These are phyloP conservation scores for Ophiostoma populinum DNA, from an alignment of 2,329 filamentous ascomycete genomes.

Conservation along the genomic window DNA sequence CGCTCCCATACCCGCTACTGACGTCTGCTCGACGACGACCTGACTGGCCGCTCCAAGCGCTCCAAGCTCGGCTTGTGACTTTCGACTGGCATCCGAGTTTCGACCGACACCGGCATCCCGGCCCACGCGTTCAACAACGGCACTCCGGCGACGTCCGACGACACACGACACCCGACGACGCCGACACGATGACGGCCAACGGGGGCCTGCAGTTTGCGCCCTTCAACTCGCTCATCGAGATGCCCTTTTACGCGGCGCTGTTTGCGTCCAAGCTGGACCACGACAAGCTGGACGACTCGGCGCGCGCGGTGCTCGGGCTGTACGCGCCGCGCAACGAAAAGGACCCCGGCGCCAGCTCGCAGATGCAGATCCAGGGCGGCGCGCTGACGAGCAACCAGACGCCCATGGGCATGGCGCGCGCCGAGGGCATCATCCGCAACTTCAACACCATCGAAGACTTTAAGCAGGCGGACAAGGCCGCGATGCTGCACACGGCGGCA, in stretches of 20 bases:
- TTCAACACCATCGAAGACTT: constrained; percentile 94
- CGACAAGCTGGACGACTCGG: constrained; percentile 91
- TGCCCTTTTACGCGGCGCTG: constrained; percentile 88
- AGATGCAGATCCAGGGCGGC: constrained; percentile 79
- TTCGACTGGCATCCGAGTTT: too few species aligned
- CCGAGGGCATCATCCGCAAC: constrained; percentile 88
- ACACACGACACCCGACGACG: too few species aligned
- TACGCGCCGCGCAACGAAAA: constrained; percentile 69
- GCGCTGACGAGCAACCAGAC: constrained; percentile 28
- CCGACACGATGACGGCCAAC: too few species aligned
- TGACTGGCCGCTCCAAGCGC: too few species aligned
- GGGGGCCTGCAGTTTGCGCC: constrained; percentile 55
- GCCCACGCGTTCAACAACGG: too few species aligned
- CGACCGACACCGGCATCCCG: too few species aligned
- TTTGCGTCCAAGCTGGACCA: constrained; percentile 88
- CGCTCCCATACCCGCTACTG: too few species aligned
- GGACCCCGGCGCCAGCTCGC: constrained; percentile 58
- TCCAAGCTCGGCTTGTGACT: too few species aligned
- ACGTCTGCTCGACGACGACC: too few species aligned
- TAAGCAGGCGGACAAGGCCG: constrained; percentile 61
- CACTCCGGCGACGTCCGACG: too few species aligned
- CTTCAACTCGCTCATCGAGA: constrained; percentile 84
- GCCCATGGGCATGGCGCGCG: constrained; percentile 50
- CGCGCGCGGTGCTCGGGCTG: constrained; percentile 67
- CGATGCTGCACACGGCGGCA: constrained; percentile 62